phyloP scores from a whole-genome alignment of 345 rosid species.

The Euclidium syriacum region DNA sequence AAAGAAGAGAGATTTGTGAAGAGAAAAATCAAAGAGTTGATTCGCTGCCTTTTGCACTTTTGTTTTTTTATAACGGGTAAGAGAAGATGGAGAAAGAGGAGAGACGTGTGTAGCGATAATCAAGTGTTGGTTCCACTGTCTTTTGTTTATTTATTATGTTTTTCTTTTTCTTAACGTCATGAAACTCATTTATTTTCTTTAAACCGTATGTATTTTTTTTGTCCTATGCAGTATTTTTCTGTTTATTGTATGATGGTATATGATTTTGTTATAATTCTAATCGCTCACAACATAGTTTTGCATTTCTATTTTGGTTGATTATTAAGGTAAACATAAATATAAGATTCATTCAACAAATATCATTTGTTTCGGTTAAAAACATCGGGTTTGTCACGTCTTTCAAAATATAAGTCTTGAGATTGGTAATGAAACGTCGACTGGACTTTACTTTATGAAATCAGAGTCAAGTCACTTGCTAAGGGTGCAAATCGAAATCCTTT shows the following conservation, averaged over 20 bases:
- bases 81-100: constrained; percentile 21
- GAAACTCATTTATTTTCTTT: neutral
- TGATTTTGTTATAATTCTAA: neutral
- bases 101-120: constrained; percentile 17
- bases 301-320: neutral
- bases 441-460: no score
- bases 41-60: constrained; percentile 16
- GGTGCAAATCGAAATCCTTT: no score
- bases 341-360: no score
- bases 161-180: neutral
- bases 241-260: neutral
- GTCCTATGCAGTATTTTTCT: neutral
- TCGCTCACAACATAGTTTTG: neutral
- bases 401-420: no score
- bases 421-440: no score
- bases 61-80: constrained; percentile 7
- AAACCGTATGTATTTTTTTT: neutral
- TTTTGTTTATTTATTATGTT: constrained; percentile 5
- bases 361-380: no score
- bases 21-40: constrained; percentile 16
- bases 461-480: no score
- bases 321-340: no score
- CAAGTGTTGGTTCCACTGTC: constrained; percentile 22
- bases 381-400: no score
- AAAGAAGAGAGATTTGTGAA: neutral